Evolutionary conservation across 176 grass and related monocot genomes (phyloP), one percentile per base, ranked within the genome.

Genomic region (Hordeum marinum): DNA sequence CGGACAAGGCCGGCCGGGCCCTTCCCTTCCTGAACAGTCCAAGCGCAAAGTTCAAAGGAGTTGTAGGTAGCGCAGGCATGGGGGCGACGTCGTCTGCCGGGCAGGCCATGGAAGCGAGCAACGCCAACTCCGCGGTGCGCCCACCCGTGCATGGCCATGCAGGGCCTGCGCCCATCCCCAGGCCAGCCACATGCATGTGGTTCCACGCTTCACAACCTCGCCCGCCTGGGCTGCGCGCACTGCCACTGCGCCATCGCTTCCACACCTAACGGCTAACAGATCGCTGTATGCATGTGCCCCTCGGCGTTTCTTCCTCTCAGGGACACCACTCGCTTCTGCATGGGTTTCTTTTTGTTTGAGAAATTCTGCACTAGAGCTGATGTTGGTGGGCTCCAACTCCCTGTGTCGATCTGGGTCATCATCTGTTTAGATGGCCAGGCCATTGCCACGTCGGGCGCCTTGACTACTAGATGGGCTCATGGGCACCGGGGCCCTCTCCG

Each of bases 1-100:
- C 59, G 82, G 11, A n/a, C 82, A 57, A 27, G 76, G 34, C 11
- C 45, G 78, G 39, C 11, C n/a, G 77, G 54, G 24, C 80, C 80
- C 80, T 40, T 20, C 59, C 45, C 43, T 29, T 26, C 71, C 45
- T 13, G n/a, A 85, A 79, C 82, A 50, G 34, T 85, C 87, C 77
- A 89, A 76, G 74, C 25, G 77, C 60, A 65, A 65, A 9, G 68
- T 58, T 75, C 54, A 73, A 79, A 1, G 14, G 87, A 4, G 15
- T 11, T 34, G 86, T 87, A 34, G 70, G 23, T 72, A 67, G 66
- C 21, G 27, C 63, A 73, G 54, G 79, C 80, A 78, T 77, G 37
- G 63, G 42, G 36, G 21, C 81, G 66, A 20, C 48, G 86, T 12
- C 65, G 75, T 25, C 25, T 55, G 43, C 59, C 18, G 34, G 8